Base-by-base conservation (phyloP, 2,329 filamentous ascomycete genomes). In the Calonectria fujianensis region DNA sequence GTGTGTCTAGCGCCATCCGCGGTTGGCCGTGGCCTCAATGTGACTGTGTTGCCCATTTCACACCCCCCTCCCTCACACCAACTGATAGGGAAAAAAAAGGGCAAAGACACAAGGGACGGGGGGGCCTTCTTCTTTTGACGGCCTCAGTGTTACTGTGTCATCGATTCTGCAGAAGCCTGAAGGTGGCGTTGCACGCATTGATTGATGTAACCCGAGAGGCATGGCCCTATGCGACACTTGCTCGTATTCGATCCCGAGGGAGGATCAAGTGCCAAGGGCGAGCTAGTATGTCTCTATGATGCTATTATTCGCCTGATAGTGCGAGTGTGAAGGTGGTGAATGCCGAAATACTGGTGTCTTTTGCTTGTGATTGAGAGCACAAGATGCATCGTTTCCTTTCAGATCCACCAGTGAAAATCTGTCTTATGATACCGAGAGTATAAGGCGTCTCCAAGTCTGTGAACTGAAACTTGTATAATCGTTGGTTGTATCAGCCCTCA, bases 151-250 rank as follows among this genome's bases (percentile, higher is more conserved):
- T 11, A 48, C 45, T 24, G 45, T 48, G 20, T 24, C 45, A 48
- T 48, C n/a, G 45, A 48, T 48, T 48, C 45, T 48, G 45, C 45
- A 48, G 45, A 24, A 24, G 45, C 45, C n/a, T 48, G 45, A 48
- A 9, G 2, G 45, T 48, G 45, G 45, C n/a, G 45, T 48, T 8
- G 45, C 45, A 48, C n/a, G 20, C n/a, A 48, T 48, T 48, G 20
- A 48, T 48, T n/a, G 45, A 48, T 48, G 45, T 48, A 48, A 24
- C 45, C 45, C n/a, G n/a, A 9, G n/a, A 13, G 13, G 45, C 45
- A 48, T 24, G 45, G 45, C 45, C n/a, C n/a, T 13, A 48, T 24
- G 45, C n/a, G n/a, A 24, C 45, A 48, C 45, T 48, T 24, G n/a
- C 45, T 48, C 45, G 45, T 48, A 48, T 48, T 48, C 45, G 45